Conservation (phyloP, 768 basidiomycete genomes). For the Xerocomellus intermedius region DNA sequence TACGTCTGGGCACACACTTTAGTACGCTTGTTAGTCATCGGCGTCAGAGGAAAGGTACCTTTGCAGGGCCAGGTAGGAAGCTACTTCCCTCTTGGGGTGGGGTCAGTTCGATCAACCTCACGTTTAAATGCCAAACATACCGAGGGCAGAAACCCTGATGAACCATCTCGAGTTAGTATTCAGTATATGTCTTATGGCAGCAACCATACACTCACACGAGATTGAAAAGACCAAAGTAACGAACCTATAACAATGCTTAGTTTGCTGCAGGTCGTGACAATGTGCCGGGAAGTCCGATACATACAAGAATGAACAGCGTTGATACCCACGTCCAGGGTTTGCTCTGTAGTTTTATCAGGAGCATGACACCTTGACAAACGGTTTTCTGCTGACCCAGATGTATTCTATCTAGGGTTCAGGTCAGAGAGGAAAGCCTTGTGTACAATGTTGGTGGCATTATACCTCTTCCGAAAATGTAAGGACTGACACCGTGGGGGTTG, state of each 20-base stretch:
- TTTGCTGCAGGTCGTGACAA: neutral
- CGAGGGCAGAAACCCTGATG: neutral
- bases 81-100: neutral
- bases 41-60: neutral
- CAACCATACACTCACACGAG: neutral
- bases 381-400: conserved; percentile 7
- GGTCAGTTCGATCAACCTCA: neutral
- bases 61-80: neutral
- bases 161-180: neutral
- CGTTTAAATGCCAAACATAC: neutral
- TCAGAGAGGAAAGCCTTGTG: no score
- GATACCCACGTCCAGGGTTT: conserved; percentile 13
- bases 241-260: conserved; percentile 1
- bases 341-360: neutral
- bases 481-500: neutral
- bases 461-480: neutral
- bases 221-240: conserved; percentile 5
- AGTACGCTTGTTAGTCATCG: neutral
- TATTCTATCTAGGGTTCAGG: conserved; percentile 3
- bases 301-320: conserved; percentile 4
- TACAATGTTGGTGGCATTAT: neutral
- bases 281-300: neutral
- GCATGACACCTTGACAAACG: neutral
- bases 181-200: no score
- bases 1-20: neutral